phyloP scores from a whole-genome alignment of 495 filamentous ascomycete genomes.

The Coniosporium apollinis region DNA sequence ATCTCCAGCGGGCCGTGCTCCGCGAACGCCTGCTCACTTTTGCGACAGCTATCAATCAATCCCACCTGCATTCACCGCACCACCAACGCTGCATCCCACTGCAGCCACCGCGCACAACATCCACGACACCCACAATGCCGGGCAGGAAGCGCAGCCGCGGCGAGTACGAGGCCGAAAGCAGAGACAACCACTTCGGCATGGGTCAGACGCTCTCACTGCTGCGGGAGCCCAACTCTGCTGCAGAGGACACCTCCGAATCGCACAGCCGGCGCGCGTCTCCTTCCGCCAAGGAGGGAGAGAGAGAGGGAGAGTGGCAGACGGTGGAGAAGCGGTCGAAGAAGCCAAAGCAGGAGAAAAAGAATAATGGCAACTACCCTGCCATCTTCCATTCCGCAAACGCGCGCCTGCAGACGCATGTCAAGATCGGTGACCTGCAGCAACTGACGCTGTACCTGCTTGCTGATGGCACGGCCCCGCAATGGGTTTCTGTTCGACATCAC shows the following conservation, averaged over 20 bases:
- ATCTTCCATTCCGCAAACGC: conserved; percentile 14
- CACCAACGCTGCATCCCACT: no score
- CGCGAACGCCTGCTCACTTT: no score
- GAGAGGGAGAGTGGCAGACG: conserved; percentile 12
- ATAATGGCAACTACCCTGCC: conserved; percentile 9
- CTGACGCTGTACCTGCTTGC: conserved; percentile 80
- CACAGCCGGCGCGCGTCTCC: not conserved
- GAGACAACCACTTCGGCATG: conserved; percentile 7
- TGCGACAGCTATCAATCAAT: no score
- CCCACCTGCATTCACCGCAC: no score
- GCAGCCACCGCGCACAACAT: no score
- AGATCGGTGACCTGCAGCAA: conserved; percentile 60
- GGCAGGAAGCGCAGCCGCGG: conserved; percentile 8
- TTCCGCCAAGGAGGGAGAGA: conserved; percentile 4
- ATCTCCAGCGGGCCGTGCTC: no score
- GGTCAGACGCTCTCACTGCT: conserved; percentile 15
- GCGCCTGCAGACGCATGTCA: conserved; percentile 55
- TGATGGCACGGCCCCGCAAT: conserved; percentile 69
- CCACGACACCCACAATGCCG: conserved; percentile 1
- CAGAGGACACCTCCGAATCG: not conserved
- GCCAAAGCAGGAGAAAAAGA: conserved; percentile 8
- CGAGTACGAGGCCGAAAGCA: conserved; percentile 3
- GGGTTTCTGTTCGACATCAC: conserved; percentile 66
- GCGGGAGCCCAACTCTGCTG: no score
- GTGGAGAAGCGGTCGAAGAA: conserved; percentile 12